Percentiles rank a stretch among this genome's conserved stretches.
Conservation (phyloP, 352 stramenopile genomes). For the Phytophthora podocarpi region DNA sequence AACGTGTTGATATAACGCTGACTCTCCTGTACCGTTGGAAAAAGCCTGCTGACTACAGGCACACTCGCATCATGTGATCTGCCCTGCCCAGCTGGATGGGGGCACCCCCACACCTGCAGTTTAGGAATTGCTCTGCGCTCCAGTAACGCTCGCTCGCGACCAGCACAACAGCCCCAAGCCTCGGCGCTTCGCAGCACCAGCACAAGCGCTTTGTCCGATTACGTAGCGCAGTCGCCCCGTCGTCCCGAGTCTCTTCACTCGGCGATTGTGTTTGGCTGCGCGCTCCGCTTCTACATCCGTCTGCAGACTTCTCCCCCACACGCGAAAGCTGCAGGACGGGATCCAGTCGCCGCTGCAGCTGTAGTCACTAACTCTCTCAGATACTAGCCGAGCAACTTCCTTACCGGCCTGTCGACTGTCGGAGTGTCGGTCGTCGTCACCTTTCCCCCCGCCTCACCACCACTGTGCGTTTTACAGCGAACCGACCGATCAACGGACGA, state of each 20-base stretch:
- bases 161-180: conserved; percentile 7
- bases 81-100: conserved; percentile 1
- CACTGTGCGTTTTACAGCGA: conserved; percentile 9
- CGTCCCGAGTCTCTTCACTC: conserved; percentile 23
- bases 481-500: background rate
- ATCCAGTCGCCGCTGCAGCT: background rate
- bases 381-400: too few species aligned
- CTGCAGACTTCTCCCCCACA: conserved; percentile 2
- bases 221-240: conserved; percentile 23
- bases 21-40: conserved; percentile 29
- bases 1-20: conserved; percentile 8
- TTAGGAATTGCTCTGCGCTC: conserved; percentile 23
- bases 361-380: conserved; percentile 10
- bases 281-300: conserved; percentile 31
- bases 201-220: conserved; percentile 17
- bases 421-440: too few species aligned
- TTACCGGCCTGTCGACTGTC: too few species aligned
- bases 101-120: conserved; percentile 26
- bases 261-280: too few species aligned
- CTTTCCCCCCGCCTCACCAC: conserved; percentile 8
- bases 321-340: background rate
- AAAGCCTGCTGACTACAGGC: conserved; percentile 10
- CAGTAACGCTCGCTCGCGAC: conserved; percentile 4
- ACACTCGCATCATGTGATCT: conserved; percentile 25
- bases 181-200: background rate